phyloP scores from a whole-genome alignment of 257 asterid genomes.

The Capsicum chinense region DNA sequence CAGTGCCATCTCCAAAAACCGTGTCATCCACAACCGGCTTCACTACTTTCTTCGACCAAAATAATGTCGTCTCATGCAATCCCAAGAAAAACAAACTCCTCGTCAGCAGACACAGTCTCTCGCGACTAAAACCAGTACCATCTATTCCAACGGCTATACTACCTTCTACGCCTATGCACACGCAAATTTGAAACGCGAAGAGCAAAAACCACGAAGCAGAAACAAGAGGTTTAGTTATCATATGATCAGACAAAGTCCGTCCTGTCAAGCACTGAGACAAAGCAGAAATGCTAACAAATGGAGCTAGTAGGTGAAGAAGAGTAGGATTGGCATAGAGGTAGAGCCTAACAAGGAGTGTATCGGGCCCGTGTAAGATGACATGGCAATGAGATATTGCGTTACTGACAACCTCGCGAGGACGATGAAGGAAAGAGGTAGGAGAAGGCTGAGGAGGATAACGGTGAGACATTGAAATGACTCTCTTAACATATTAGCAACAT shows the following conservation, averaged over 20 bases:
- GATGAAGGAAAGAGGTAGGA: conserved; percentile 79
- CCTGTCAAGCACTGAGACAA: conserved; percentile 52
- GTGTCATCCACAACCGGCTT: conserved; percentile 82
- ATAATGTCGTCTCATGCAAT: conserved; percentile 63
- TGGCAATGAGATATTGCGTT: conserved; percentile 39
- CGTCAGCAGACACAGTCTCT: conserved; percentile 31
- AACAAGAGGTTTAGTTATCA: conserved; percentile 32
- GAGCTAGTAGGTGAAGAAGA: conserved; percentile 49
- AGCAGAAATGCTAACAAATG: conserved; percentile 46
- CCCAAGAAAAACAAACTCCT: conserved; percentile 65
- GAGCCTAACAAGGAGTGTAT: conserved; percentile 37
- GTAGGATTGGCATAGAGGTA: conserved; percentile 47
- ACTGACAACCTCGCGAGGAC: conserved; percentile 68
- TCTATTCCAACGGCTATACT: conserved; percentile 64
- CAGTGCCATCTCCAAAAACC: conserved; percentile 43
- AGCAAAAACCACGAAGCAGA: conserved; percentile 60
- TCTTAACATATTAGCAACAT: background rate
- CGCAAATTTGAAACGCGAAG: conserved; percentile 52
- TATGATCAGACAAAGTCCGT: conserved; percentile 11
- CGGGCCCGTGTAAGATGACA: conserved; percentile 27
- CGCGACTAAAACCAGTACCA: conserved; percentile 47
- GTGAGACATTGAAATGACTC: conserved; percentile 55
- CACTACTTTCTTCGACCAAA: conserved; percentile 69
- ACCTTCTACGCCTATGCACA: conserved; percentile 76
- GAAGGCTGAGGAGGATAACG: conserved; percentile 65